A percentile compares a stretch with the other conserved stretches of the same genome.
phyloP scores from a whole-genome alignment of 345 rosid species.

The Corchorus olitorius region DNA sequence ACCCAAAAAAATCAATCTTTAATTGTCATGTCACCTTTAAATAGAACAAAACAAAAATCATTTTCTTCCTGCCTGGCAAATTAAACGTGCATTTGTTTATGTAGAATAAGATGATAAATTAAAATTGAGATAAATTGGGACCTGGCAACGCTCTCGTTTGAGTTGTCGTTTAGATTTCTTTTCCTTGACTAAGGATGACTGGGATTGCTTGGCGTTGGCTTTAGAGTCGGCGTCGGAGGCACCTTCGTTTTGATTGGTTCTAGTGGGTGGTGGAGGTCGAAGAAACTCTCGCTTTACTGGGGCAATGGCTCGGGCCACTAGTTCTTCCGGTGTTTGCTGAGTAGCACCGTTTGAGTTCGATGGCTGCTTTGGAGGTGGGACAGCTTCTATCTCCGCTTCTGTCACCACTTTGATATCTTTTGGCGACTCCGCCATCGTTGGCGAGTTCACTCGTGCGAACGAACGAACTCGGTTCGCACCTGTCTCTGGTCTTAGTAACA shows the following conservation, averaged over 20 bases:
- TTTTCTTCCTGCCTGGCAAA: not conserved
- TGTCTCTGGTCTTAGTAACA: not conserved
- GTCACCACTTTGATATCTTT: constrained; percentile 2
- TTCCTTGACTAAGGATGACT: constrained; percentile 49
- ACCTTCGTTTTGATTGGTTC: constrained; percentile 42
- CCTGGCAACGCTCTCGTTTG: constrained; percentile 87
- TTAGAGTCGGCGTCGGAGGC: constrained; percentile 18
- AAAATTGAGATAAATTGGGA: constrained; percentile 13
- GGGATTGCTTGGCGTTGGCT: constrained; percentile 24
- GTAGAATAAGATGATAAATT: not conserved
- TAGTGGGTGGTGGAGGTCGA: constrained; percentile 60
- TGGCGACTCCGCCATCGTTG: constrained; percentile 28
- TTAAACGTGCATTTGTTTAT: not conserved
- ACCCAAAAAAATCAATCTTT: not conserved
- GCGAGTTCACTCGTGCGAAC: constrained; percentile 2
- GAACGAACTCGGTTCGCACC: constrained; percentile 11
- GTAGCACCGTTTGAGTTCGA: constrained; percentile 32
- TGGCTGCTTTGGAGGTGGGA: constrained; percentile 13
- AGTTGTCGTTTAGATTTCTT: constrained; percentile 95
- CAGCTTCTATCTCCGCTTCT: not conserved
- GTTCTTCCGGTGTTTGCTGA: constrained; percentile 58
- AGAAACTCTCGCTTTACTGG: constrained; percentile 74
- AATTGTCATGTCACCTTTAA: not conserved
- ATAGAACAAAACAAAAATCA: not conserved
- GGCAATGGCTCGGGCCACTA: constrained; percentile 74